Evolutionary conservation across 2,329 filamentous ascomycete species (phyloP).

Genomic region (Talaromyces sp.): DNA sequence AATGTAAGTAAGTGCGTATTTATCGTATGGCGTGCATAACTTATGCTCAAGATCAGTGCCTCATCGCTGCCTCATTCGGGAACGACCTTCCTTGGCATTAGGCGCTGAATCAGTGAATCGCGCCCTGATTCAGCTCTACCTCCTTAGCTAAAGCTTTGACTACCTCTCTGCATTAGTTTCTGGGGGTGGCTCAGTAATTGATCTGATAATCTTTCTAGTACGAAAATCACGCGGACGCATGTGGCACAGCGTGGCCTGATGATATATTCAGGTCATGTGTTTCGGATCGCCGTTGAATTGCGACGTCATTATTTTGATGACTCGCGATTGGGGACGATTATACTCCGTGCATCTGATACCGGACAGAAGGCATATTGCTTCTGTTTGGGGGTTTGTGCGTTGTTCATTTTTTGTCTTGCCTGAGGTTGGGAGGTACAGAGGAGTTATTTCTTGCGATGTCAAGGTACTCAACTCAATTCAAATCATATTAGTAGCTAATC

Average conservation of each 20-base stretch:
- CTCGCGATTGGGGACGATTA: background rate
- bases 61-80: background rate
- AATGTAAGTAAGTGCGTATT: background rate
- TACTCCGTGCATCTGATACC: background rate
- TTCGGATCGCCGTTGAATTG: background rate
- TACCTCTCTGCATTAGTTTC: background rate
- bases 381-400: background rate
- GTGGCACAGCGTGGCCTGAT: background rate
- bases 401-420: background rate
- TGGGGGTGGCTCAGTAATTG: background rate
- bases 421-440: too few relatives aligned
- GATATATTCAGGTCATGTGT: background rate
- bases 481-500: too few relatives aligned
- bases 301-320: background rate
- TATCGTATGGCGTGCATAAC: background rate
- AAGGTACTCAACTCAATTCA: too few relatives aligned
- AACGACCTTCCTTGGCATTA: background rate
- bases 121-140: conserved; percentile 3
- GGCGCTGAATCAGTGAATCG: background rate
- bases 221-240: background rate
- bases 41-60: background rate
- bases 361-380: background rate
- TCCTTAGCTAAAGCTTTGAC: background rate
- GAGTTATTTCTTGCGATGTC: too few relatives aligned
- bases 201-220: background rate